phyloP scores from a whole-genome alignment of 495 filamentous ascomycete species.

The Cairneyella variabilis region DNA sequence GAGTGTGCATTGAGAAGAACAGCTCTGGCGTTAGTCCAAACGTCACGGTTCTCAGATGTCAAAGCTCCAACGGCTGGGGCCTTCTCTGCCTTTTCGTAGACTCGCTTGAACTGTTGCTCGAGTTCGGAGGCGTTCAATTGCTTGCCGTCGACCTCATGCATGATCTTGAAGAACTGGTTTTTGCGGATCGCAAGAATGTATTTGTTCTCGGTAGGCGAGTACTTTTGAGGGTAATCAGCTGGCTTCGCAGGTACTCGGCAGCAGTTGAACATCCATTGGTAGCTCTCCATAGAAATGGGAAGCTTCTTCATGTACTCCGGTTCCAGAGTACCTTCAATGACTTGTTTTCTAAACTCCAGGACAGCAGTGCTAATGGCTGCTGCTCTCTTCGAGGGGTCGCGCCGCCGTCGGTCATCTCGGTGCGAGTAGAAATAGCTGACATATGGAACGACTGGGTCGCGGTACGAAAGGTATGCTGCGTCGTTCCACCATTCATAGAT shows the following conservation, averaged over 20 bases:
- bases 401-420: slow-evolving; percentile 83
- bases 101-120: slow-evolving; percentile 77
- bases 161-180: slow-evolving; percentile 93
- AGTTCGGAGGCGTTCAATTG: slow-evolving; percentile 84
- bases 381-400: slow-evolving; percentile 87
- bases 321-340: slow-evolving; percentile 79
- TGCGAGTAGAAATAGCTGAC: slow-evolving; percentile 99
- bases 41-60: slow-evolving; percentile 87
- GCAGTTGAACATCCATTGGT: slow-evolving; percentile 98
- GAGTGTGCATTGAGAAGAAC: slow-evolving; percentile 69
- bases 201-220: slow-evolving; percentile 65
- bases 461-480: slow-evolving; percentile 84
- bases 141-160: slow-evolving; percentile 69
- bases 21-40: slow-evolving; percentile 84
- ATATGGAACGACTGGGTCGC: slow-evolving; percentile 95
- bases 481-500: slow-evolving; percentile 97
- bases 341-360: slow-evolving; percentile 90
- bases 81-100: slow-evolving; percentile 70
- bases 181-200: slow-evolving; percentile 88
- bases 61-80: slow-evolving; percentile 76
- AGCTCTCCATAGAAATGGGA: slow-evolving; percentile 95
- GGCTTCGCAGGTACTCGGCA: slow-evolving; percentile 81
- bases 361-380: slow-evolving; percentile 82
- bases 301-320: slow-evolving; percentile 97
- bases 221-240: slow-evolving; percentile 82